Conservation (phyloP, 495 filamentous ascomycete species). For the Talaromyces liani region DNA sequence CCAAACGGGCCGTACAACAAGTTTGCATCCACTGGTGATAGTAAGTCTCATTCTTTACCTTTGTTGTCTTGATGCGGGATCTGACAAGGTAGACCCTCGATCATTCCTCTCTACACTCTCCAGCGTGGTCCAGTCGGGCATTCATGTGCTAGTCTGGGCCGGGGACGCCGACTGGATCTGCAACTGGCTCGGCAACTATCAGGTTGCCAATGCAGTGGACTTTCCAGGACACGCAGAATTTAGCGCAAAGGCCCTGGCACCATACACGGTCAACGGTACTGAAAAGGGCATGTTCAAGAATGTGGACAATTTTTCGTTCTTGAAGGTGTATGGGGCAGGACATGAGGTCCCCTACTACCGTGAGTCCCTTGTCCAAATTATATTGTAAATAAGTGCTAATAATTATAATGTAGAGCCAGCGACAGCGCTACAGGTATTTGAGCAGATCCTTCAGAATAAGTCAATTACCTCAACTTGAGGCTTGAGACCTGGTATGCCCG, state of each 20-base stretch:
- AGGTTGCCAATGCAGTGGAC: slow-evolving; percentile 33
- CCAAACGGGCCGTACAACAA: no score
- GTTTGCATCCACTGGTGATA: no score
- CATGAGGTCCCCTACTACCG: slow-evolving; percentile 43
- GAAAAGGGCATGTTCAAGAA: slow-evolving; percentile 43
- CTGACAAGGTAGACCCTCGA: slow-evolving; percentile 24
- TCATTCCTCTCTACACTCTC: slow-evolving; percentile 37
- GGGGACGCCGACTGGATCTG: slow-evolving; percentile 52
- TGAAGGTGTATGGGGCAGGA: slow-evolving; percentile 45
- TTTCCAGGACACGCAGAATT: slow-evolving; percentile 34
- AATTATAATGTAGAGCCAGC: no score
- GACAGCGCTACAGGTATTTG: no score
- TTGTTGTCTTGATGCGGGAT: neutral
- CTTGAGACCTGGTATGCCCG: no score
- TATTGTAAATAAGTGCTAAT: no score
- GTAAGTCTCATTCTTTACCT: slow-evolving; percentile 1
- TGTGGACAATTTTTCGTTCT: slow-evolving; percentile 41
- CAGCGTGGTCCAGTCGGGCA: slow-evolving; percentile 27
- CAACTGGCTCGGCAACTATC: slow-evolving; percentile 44
- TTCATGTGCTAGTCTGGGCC: slow-evolving; percentile 46
- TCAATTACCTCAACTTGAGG: no score
- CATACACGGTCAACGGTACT: slow-evolving; percentile 42
- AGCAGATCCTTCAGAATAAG: no score
- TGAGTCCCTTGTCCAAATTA: no score
- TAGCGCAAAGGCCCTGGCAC: slow-evolving; percentile 20